Conservation (phyloP, 2,329 filamentous ascomycete genomes). For the Cercospora sp. region DNA sequence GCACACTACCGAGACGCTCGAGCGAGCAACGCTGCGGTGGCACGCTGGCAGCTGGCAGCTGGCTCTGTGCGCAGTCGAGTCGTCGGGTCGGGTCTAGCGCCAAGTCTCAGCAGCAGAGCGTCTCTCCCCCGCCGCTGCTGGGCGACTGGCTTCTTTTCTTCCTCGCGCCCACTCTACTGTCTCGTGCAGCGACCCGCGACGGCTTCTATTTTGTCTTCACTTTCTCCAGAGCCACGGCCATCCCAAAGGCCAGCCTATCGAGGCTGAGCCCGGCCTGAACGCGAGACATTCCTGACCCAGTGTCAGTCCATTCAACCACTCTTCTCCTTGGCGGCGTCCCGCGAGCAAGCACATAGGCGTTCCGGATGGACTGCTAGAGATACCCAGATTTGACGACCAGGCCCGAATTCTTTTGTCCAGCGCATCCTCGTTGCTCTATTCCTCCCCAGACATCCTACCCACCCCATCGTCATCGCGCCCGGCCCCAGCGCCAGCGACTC, state of each 20-base stretch:
- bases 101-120: neutral
- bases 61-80: neutral
- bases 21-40: neutral
- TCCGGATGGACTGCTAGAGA: constrained; percentile 15
- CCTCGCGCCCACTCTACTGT: neutral
- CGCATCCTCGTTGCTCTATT: constrained; percentile 2
- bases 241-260: constrained; percentile 14
- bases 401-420: constrained; percentile 15
- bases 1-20: neutral
- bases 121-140: neutral
- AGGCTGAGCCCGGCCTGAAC: constrained; percentile 17
- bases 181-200: constrained; percentile 9
- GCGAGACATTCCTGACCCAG: constrained; percentile 13
- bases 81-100: neutral
- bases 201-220: constrained; percentile 11
- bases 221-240: constrained; percentile 9
- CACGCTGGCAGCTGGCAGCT: neutral
- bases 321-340: constrained; percentile 4
- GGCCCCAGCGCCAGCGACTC: neutral
- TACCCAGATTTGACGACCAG: constrained; percentile 14
- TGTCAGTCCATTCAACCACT: neutral
- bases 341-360: constrained; percentile 11
- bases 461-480: neutral
- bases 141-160: constrained; percentile 1
- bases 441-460: neutral